These are phyloP conservation scores for Apiospora phragmitis DNA, from an alignment of 2,329 filamentous ascomycete species.

Conservation along the genomic window DNA sequence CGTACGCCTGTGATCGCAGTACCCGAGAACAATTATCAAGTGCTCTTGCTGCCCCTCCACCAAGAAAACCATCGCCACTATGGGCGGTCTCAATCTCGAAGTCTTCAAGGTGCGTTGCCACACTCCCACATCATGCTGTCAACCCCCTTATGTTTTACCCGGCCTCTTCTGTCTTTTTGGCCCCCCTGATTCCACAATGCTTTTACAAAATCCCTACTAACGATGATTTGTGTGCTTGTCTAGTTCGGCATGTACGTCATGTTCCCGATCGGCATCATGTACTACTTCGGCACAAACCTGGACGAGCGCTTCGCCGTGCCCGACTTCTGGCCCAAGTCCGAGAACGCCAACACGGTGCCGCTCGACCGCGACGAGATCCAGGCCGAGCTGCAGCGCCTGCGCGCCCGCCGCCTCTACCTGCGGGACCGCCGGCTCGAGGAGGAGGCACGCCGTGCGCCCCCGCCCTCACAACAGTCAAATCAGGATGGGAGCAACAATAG, in stretches of 20 bases:
- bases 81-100: conserved; percentile 89
- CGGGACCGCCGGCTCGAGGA: conserved; percentile 61
- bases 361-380: conserved; percentile 80
- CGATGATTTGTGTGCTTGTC: neutral
- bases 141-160: neutral
- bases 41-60: neutral
- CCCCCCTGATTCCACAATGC: no score
- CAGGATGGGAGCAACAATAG: conserved; percentile 21
- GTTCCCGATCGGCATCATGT: conserved; percentile 99
- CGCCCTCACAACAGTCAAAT: conserved; percentile 21
- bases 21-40: neutral
- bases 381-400: conserved; percentile 74
- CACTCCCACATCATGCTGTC: conserved; percentile 8
- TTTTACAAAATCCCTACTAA: no score
- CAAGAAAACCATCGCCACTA: conserved; percentile 32
- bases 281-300: conserved; percentile 98
- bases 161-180: neutral
- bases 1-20: neutral
- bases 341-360: conserved; percentile 75
- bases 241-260: conserved; percentile 98
- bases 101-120: conserved; percentile 74
- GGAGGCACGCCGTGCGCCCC: conserved; percentile 32
- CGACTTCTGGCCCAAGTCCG: conserved; percentile 88
- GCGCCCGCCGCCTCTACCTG: conserved; percentile 68
- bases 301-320: conserved; percentile 86